phyloP scores from a whole-genome alignment of 192 early-diverging fungal species.

The Coemansia guatemalensis region DNA sequence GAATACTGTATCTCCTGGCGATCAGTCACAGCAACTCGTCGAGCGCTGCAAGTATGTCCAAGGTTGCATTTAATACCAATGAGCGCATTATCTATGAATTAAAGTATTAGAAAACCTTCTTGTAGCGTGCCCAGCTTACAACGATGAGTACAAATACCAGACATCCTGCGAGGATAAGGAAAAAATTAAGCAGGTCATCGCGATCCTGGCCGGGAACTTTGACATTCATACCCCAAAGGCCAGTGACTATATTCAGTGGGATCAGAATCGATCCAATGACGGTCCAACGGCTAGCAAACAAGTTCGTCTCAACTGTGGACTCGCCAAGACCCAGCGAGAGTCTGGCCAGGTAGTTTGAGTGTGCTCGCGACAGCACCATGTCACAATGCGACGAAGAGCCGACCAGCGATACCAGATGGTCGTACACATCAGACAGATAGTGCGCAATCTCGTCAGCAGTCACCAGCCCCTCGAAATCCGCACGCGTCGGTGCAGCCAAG shows the following conservation, averaged over 20 bases:
- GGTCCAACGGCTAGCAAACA: constrained; percentile 80
- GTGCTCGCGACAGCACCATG: constrained; percentile 65
- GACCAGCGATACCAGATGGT: constrained; percentile 69
- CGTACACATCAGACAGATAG: constrained; percentile 78
- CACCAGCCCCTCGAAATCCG: constrained; percentile 7
- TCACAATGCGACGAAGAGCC: constrained; percentile 72
- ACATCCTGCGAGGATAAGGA: constrained; percentile 30
- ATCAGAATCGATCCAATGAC: constrained; percentile 84
- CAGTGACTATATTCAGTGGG: constrained; percentile 86
- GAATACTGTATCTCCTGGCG: neutral
- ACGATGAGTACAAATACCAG: constrained; percentile 33
- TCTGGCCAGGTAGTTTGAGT: constrained; percentile 72
- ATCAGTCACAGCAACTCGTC: neutral
- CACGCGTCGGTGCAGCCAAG: constrained; percentile 5
- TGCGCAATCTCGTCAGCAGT: constrained; percentile 58
- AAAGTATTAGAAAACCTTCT: constrained; percentile 34
- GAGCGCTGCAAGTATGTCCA: no score
- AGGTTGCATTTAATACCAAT: no score
- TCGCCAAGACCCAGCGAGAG: constrained; percentile 67
- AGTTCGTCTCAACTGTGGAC: constrained; percentile 74
- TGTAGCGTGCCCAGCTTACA: constrained; percentile 37
- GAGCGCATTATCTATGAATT: no score
- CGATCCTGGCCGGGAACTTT: constrained; percentile 40
- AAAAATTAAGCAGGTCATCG: constrained; percentile 27
- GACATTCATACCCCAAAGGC: constrained; percentile 63